Evolutionary conservation across 2,329 filamentous ascomycete species (phyloP).

Genomic region (Sphaerulina vaccinii): DNA sequence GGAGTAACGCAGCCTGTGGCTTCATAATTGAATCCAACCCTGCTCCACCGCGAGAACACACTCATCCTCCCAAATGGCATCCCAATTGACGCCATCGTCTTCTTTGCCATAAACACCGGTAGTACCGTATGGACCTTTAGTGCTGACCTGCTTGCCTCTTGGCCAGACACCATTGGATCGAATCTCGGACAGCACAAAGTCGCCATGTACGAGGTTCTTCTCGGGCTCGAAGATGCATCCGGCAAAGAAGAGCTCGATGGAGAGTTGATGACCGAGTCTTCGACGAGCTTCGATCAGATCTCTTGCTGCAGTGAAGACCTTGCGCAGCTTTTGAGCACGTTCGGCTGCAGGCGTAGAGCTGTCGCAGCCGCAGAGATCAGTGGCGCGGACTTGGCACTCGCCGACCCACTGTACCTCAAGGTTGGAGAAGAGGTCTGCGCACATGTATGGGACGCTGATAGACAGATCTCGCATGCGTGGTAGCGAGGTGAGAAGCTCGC

Average conservation of each 20-base stretch:
- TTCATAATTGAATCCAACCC: slow-evolving; percentile 36
- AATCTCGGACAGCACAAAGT: slow-evolving; percentile 47
- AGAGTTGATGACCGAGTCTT: slow-evolving; percentile 41
- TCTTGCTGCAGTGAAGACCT: slow-evolving; percentile 44
- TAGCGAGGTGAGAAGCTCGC: slow-evolving; percentile 47
- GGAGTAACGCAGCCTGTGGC: slow-evolving; percentile 5
- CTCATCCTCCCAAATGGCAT: slow-evolving; percentile 37
- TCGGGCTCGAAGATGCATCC: slow-evolving; percentile 53
- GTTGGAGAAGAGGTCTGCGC: slow-evolving; percentile 47
- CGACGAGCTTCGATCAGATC: slow-evolving; percentile 42
- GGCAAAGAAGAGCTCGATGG: slow-evolving; percentile 52
- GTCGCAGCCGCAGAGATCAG: slow-evolving; percentile 49
- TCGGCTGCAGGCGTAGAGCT: slow-evolving; percentile 38
- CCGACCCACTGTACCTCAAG: slow-evolving; percentile 46
- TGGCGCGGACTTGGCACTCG: slow-evolving; percentile 51
- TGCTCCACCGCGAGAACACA: slow-evolving; percentile 35
- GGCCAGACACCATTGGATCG: slow-evolving; percentile 45
- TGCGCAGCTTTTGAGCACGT: slow-evolving; percentile 39
- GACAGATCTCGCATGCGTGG: slow-evolving; percentile 50
- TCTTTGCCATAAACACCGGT: slow-evolving; percentile 52
- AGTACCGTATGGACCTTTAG: slow-evolving; percentile 51
- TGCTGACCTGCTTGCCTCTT: slow-evolving; percentile 37
- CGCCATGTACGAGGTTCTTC: slow-evolving; percentile 48
- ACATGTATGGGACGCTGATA: slow-evolving; percentile 50
- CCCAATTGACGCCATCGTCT: slow-evolving; percentile 44